Percentiles rank a stretch among this genome's conserved stretches.
Conservation (phyloP, 2,329 filamentous ascomycete genomes). For the Raffaelea deltoideospora region DNA sequence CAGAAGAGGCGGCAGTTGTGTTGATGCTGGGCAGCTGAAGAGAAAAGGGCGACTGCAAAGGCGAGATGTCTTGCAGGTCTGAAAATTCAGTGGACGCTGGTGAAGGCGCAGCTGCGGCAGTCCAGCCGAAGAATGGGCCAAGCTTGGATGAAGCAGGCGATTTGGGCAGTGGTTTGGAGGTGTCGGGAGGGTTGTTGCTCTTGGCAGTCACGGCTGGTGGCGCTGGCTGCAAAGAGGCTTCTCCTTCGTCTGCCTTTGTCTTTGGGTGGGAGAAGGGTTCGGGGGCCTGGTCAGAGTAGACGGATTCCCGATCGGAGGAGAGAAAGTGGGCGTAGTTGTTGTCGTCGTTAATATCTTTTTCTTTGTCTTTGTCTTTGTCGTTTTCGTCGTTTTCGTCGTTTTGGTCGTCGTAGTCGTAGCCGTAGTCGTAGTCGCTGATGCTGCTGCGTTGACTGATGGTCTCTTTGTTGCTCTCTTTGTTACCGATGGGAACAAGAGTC, state of each 20-base stretch:
- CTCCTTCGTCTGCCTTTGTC: not conserved
- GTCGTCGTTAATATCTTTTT: constrained; percentile 17
- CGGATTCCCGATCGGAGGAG: constrained; percentile 2
- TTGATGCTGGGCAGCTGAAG: constrained; percentile 18
- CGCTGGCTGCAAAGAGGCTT: not conserved
- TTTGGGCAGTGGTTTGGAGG: constrained; percentile 25
- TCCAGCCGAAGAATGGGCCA: constrained; percentile 39
- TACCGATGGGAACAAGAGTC: constrained; percentile 21
- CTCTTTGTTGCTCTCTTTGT: constrained; percentile 2
- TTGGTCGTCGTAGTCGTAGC: too few species aligned
- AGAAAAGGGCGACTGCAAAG: constrained; percentile 36
- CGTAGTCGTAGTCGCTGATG: constrained; percentile 12
- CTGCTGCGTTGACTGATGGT: constrained; percentile 13
- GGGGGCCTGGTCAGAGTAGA: constrained; percentile 3
- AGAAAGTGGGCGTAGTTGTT: not conserved
- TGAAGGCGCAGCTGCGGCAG: constrained; percentile 25
- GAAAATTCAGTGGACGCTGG: constrained; percentile 35
- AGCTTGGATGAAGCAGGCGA: constrained; percentile 36
- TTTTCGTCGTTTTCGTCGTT: too few species aligned
- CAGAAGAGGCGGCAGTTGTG: constrained; percentile 10
- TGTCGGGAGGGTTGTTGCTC: constrained; percentile 2
- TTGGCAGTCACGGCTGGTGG: constrained; percentile 3
- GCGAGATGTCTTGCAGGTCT: constrained; percentile 27
- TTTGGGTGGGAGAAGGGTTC: too few species aligned
- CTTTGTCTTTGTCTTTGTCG: too few species aligned